Conservation (phyloP, 805 yeast species). For the Candida mattraensis region DNA sequence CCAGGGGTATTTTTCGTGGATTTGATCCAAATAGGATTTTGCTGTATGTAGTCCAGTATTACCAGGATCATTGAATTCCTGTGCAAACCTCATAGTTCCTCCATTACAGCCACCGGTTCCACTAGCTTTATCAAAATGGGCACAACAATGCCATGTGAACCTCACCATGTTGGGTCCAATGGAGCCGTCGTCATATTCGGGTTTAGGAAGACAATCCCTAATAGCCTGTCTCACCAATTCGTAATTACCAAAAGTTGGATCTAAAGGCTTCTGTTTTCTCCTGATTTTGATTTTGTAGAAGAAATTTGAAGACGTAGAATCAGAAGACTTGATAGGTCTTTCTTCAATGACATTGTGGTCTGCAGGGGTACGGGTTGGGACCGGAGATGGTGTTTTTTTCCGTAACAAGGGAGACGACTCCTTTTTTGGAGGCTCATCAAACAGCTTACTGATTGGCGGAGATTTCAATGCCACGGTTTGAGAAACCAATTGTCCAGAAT, state of each 20-base stretch:
- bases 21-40: slow-evolving; percentile 53
- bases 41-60: slow-evolving; percentile 66
- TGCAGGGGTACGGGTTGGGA: slow-evolving; percentile 1
- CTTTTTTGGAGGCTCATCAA: slow-evolving; percentile 13
- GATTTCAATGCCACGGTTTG: slow-evolving; percentile 16
- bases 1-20: slow-evolving; percentile 64
- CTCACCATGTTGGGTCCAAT: slow-evolving; percentile 80
- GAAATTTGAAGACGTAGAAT: slow-evolving; percentile 16
- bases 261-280: slow-evolving; percentile 19
- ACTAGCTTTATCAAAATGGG: slow-evolving; percentile 65
- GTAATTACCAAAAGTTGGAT: slow-evolving; percentile 31
- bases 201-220: slow-evolving; percentile 30
- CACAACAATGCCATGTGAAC: slow-evolving; percentile 84
- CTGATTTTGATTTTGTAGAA: slow-evolving; percentile 31
- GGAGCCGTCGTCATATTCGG: slow-evolving; percentile 61
- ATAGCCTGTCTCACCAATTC: slow-evolving; percentile 39
- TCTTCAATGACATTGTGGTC: slow-evolving; percentile 5
- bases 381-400: slow-evolving; percentile 1
- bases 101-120: slow-evolving; percentile 67
- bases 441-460: slow-evolving; percentile 13
- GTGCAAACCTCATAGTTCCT: slow-evolving; percentile 60
- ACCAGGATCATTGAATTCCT: slow-evolving; percentile 56
- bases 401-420: not conserved
- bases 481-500: slow-evolving; percentile 21
- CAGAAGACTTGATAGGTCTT: slow-evolving; percentile 12